A percentile compares a stretch with the other conserved stretches of the same genome.
Evolutionary conservation across 192 early-diverging fungal species (phyloP).

Genomic region (Phycomyces nitens): DNA sequence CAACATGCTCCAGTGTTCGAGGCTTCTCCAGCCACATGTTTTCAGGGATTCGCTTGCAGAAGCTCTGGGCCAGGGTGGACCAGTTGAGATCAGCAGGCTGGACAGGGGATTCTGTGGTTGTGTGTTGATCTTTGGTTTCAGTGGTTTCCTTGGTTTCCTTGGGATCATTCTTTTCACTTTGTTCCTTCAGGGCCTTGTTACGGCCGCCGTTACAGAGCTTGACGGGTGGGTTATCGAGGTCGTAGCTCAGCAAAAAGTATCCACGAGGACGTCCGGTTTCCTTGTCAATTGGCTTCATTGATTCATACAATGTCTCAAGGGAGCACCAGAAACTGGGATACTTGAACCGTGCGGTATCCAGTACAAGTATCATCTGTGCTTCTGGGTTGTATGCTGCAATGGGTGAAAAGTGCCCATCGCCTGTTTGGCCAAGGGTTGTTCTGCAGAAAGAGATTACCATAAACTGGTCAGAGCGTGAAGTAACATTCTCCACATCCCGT

Average conservation of each 20-base stretch:
- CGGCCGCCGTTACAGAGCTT: slow-evolving; percentile 36
- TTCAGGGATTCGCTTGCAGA: slow-evolving; percentile 51
- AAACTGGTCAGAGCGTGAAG: slow-evolving; percentile 66
- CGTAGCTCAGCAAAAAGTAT: slow-evolving; percentile 74
- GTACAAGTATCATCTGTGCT: slow-evolving; percentile 71
- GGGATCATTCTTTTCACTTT: slow-evolving; percentile 18
- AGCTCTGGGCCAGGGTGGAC: slow-evolving; percentile 51
- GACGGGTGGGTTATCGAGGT: slow-evolving; percentile 27
- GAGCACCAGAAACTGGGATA: slow-evolving; percentile 87
- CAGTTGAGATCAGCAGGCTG: slow-evolving; percentile 39
- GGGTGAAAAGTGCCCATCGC: slow-evolving; percentile 93
- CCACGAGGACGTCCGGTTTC: slow-evolving; percentile 82
- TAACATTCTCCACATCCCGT: slow-evolving; percentile 65
- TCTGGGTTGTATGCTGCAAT: slow-evolving; percentile 78
- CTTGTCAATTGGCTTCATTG: slow-evolving; percentile 76
- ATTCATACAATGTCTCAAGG: slow-evolving; percentile 69
- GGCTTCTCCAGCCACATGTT: slow-evolving; percentile 51
- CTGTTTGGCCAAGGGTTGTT: slow-evolving; percentile 75
- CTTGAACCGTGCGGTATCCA: slow-evolving; percentile 89
- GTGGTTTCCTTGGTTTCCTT: not conserved
- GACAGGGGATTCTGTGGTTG: not conserved
- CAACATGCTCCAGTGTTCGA: slow-evolving; percentile 40
- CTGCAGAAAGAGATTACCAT: slow-evolving; percentile 90
- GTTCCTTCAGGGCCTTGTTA: slow-evolving; percentile 7
- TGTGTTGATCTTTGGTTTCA: not conserved